phyloP scores from a whole-genome alignment of 208 protist species.

The Acanthamoeba pearcei region DNA sequence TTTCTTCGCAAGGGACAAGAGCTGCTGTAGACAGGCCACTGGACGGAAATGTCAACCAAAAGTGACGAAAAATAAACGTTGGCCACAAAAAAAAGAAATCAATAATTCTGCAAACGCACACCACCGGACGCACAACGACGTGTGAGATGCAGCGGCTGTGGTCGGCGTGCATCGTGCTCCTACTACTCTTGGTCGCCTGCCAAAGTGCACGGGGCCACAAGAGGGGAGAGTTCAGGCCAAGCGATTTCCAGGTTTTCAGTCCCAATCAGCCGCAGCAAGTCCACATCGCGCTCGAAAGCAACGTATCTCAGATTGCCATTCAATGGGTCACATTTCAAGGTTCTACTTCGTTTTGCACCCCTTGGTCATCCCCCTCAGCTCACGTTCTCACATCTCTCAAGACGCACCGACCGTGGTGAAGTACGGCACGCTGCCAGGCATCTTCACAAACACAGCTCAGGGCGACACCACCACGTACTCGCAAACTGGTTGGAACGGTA shows the following conservation, averaged over 20 bases:
- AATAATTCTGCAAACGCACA: no score
- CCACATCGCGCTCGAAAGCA: constrained; percentile 9
- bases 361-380: not conserved
- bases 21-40: no score
- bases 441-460: not conserved
- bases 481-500: constrained; percentile 3
- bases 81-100: no score
- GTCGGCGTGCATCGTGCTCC: not conserved
- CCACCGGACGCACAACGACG: not conserved
- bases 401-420: not conserved
- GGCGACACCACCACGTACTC: not conserved
- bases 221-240: not conserved
- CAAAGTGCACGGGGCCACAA: not conserved
- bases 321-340: constrained; percentile 69
- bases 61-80: no score
- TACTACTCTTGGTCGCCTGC: not conserved
- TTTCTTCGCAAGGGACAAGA: no score
- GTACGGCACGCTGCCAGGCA: not conserved
- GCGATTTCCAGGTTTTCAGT: constrained; percentile 7
- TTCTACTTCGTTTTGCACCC: not conserved
- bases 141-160: not conserved
- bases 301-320: not conserved
- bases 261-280: constrained; percentile 37
- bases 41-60: no score
- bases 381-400: not conserved